These are phyloP conservation scores for Pseudomonodictys pantanalensis DNA, from an alignment of 495 filamentous ascomycete genomes.

Conservation along the genomic window DNA sequence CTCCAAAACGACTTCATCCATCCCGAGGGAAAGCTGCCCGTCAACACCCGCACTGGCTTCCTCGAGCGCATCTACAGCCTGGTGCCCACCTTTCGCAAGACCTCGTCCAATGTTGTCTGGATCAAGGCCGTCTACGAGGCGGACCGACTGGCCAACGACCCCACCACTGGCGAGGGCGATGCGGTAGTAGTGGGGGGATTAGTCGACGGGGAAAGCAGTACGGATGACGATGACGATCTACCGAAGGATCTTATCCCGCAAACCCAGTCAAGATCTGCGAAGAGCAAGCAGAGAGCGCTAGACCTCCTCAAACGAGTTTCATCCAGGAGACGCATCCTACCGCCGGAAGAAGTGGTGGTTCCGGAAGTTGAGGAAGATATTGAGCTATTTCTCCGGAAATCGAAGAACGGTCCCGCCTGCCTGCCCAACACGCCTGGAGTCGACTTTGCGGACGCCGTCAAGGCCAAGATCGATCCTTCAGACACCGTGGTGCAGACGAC, in stretches of 20 bases:
- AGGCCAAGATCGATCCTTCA: constrained; percentile 42
- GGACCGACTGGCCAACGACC: constrained; percentile 53
- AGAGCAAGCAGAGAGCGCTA: constrained; percentile 29
- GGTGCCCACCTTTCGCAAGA: constrained; percentile 68
- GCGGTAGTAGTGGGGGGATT: constrained; percentile 43
- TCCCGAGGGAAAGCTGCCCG: constrained; percentile 63
- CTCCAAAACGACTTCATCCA: constrained; percentile 90
- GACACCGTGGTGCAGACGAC: constrained; percentile 76
- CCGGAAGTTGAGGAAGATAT: constrained; percentile 47
- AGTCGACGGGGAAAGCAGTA: constrained; percentile 28
- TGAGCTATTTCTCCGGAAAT: constrained; percentile 60
- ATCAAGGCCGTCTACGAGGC: constrained; percentile 72
- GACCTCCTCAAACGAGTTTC: constrained; percentile 35
- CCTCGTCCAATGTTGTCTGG: constrained; percentile 79
- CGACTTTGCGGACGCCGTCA: constrained; percentile 62
- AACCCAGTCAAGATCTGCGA: constrained; percentile 26
- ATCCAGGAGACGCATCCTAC: constrained; percentile 11
- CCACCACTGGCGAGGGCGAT: constrained; percentile 44
- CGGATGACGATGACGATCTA: constrained; percentile 26
- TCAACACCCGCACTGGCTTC: constrained; percentile 62
- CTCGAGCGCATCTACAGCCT: constrained; percentile 64
- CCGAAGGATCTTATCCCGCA: constrained; percentile 24
- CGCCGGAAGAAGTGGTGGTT: constrained; percentile 15
- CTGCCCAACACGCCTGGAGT: constrained; percentile 62
- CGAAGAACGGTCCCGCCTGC: constrained; percentile 52